phyloP scores from a whole-genome alignment of 2,329 filamentous ascomycete genomes.

The Thermoascus crustaceus region DNA sequence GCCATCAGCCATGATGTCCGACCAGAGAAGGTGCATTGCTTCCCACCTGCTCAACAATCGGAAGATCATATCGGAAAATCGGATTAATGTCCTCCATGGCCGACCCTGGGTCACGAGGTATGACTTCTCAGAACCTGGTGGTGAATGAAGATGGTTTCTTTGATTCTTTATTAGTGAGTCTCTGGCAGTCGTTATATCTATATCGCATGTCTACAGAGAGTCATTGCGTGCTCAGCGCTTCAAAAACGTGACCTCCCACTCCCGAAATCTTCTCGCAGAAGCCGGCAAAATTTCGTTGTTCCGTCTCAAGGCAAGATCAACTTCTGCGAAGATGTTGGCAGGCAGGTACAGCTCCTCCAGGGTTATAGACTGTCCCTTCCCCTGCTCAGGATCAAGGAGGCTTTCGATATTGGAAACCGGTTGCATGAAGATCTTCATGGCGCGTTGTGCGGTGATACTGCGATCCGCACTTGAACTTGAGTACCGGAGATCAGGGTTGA shows the following conservation, averaged over 20 bases:
- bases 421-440: constrained; percentile 52
- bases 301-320: constrained; percentile 27
- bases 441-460: constrained; percentile 34
- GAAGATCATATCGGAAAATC: no score
- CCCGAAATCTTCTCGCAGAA: constrained; percentile 44
- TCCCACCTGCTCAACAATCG: no score
- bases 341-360: constrained; percentile 44
- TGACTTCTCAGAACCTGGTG: no score
- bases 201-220: no score
- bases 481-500: constrained; percentile 52
- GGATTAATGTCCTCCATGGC: no score
- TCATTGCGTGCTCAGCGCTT: constrained; percentile 43
- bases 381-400: constrained; percentile 28
- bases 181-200: no score
- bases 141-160: no score
- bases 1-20: no score
- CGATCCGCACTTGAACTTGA: constrained; percentile 37
- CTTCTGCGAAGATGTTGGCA: constrained; percentile 27
- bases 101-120: no score
- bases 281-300: constrained; percentile 41
- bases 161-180: no score
- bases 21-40: no score
- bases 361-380: constrained; percentile 32
- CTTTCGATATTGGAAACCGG: constrained; percentile 21
- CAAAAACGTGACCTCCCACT: constrained; percentile 48